A percentile compares a stretch with the other conserved stretches of the same genome.
These are phyloP conservation scores for Didymella segeticola DNA, from an alignment of 2,329 filamentous ascomycete genomes.

Conservation along the genomic window DNA sequence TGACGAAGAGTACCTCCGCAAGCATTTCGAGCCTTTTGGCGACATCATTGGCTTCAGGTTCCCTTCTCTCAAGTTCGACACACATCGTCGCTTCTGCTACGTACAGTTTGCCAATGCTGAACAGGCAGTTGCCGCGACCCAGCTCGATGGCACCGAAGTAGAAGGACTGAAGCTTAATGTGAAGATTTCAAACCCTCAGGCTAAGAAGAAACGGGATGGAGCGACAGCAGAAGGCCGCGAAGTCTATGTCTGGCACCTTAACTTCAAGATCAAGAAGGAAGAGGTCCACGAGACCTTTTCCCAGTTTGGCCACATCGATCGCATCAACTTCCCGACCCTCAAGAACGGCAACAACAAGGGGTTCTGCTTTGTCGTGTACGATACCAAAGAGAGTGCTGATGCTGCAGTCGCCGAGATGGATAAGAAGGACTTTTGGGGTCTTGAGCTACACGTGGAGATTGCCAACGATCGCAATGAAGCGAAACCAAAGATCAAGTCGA, in stretches of 20 bases:
- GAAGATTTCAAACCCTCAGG: slow-evolving; percentile 83
- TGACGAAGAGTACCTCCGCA: slow-evolving; percentile 72
- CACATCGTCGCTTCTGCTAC: slow-evolving; percentile 92
- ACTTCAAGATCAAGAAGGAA: slow-evolving; percentile 76
- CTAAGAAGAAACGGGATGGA: slow-evolving; percentile 79
- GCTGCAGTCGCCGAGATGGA: slow-evolving; percentile 71
- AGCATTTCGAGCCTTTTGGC: slow-evolving; percentile 73
- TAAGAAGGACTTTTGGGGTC: slow-evolving; percentile 71
- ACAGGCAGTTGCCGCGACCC: slow-evolving; percentile 61
- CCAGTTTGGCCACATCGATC: slow-evolving; percentile 77
- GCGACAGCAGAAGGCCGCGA: slow-evolving; percentile 88
- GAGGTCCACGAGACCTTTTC: slow-evolving; percentile 75
- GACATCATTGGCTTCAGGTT: slow-evolving; percentile 86
- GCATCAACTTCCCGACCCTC: slow-evolving; percentile 70
- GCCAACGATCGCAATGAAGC: slow-evolving; percentile 53
- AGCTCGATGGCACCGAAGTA: slow-evolving; percentile 73
- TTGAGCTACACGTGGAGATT: slow-evolving; percentile 68
- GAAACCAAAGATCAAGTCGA: slow-evolving; percentile 55
- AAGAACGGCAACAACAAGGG: slow-evolving; percentile 76
- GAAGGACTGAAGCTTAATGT: slow-evolving; percentile 72
- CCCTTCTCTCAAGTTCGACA: slow-evolving; percentile 89
- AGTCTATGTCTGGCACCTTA: slow-evolving; percentile 83
- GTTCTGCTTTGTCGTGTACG: slow-evolving; percentile 80
- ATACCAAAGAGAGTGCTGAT: slow-evolving; percentile 68
- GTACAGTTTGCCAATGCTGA: slow-evolving; percentile 75